These are phyloP conservation scores for Rhamnella rubrinervis DNA, from an alignment of 331 rosid species.

Conservation along the genomic window DNA sequence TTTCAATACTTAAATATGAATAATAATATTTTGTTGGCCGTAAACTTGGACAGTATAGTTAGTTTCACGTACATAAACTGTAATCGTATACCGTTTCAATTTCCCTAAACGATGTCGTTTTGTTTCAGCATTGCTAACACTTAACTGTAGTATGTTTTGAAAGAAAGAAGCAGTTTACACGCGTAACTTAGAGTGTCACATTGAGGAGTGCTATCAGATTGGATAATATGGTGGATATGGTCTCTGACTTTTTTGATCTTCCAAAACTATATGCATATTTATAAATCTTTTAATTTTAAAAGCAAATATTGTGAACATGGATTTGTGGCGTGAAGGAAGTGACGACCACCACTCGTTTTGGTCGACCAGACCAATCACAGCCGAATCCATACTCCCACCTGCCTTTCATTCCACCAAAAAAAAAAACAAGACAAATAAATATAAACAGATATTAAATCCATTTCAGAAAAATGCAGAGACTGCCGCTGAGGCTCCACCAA, in stretches of 20 bases:
- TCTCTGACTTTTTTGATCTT: background rate
- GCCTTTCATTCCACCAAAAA: conserved; percentile 3
- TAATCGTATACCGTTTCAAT: too few species aligned
- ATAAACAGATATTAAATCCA: background rate
- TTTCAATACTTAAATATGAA: too few species aligned
- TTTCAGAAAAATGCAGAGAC: conserved; percentile 35
- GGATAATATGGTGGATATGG: too few species aligned
- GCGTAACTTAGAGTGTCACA: too few species aligned
- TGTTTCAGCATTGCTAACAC: background rate
- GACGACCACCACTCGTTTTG: conserved; percentile 55
- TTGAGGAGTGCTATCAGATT: too few species aligned
- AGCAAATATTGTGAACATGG: background rate
- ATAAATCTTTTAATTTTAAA: background rate
- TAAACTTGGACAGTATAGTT: too few species aligned
- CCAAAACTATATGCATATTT: background rate
- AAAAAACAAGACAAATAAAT: background rate
- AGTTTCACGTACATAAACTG: too few species aligned
- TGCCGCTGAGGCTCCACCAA: conserved; percentile 33
- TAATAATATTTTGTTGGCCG: too few species aligned
- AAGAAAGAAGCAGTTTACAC: too few species aligned
- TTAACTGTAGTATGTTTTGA: too few species aligned
- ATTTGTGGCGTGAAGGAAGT: background rate
- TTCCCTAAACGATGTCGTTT: background rate
- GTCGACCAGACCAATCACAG: conserved; percentile 23
- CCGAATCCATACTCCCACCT: conserved; percentile 43